phyloP scores from a whole-genome alignment of 345 rosid genomes.

The Linum tenue region DNA sequence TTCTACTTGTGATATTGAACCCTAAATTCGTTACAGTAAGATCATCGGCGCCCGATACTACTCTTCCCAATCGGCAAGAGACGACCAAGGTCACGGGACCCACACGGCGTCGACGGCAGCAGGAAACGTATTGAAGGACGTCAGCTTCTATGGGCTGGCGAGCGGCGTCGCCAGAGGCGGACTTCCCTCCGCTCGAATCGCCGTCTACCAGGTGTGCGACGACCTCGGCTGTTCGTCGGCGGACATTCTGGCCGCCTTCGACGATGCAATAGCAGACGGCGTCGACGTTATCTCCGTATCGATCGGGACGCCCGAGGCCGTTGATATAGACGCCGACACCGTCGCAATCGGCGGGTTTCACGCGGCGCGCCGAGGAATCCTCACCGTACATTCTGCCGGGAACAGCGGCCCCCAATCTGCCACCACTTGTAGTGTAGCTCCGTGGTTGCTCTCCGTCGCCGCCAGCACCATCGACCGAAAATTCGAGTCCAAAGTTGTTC shows the following conservation, averaged over 20 bases:
- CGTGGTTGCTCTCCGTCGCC: too few relatives aligned
- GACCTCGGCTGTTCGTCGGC: fast-evolving
- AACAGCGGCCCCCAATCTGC: constrained; percentile 8
- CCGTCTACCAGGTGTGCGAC: constrained; percentile 36
- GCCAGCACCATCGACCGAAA: too few relatives aligned
- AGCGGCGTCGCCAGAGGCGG: constrained; percentile 51
- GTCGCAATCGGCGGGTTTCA: constrained; percentile 42
- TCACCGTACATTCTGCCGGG: constrained; percentile 35
- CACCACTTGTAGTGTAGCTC: not conserved
- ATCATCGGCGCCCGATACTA: constrained; percentile 41
- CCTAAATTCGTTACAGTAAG: constrained; percentile 16
- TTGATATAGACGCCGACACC: constrained; percentile 2
- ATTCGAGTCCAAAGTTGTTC: too few relatives aligned
- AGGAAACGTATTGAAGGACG: constrained; percentile 34
- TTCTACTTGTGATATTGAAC: too few relatives aligned
- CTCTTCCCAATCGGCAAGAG: constrained; percentile 16
- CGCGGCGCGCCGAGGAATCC: constrained; percentile 41
- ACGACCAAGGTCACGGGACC: constrained; percentile 31
- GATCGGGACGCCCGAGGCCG: fast-evolving
- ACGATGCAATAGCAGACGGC: too few relatives aligned
- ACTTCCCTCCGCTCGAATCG: constrained; percentile 48
- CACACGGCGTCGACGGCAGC: constrained; percentile 66
- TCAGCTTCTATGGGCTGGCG: constrained; percentile 35
- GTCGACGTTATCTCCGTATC: constrained; percentile 14
- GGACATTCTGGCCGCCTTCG: too few relatives aligned